Base-by-base conservation (phyloP, 1,284 basidiomycete genomes). In the Boletus nobilissimus region DNA sequence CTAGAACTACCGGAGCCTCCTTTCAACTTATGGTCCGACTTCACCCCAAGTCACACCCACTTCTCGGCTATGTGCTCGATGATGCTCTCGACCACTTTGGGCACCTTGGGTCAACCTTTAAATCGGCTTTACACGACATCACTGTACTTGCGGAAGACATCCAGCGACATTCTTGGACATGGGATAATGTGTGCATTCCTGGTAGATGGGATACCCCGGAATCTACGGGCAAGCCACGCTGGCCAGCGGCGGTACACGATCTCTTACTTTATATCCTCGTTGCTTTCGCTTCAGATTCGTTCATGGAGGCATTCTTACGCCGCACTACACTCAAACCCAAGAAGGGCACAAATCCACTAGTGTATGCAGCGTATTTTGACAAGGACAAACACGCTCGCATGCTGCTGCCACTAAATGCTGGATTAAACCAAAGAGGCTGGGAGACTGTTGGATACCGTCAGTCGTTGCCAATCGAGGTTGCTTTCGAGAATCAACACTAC, bases 51-150 rank as follows among this genome's bases (percentile, higher is more conserved):
- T 57, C 69, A 48, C 24, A 29, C 5, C 60, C 43, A 74, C 73
- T 74, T 14, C 48, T 51, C 3, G 46, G 34, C 24, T 73, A 70
- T 24, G 64, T 32, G 64, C 71, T 72, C 4, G 46, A 74, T 51
- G 70, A 74, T 73, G 60, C 70, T 32, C 32, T 74, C 18, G 70
- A 51, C 48, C 73, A 74, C 40, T 73, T 74, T 54, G 22, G 36
- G 34, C 24, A 63, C n/a, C 43, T 74, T 62, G 73, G 57, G 38
- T 39, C 70, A 39, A 38, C 22, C 19, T 34, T 74, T 5, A 9
- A 39, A 40, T 40, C n/a, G 5, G 43, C 60, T 34, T 29, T 74
- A n/a, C 11, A 18, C 14, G 73, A 74, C 43, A 8, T 74, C 18
- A 29, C 22, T 6, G 22, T 63, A 40, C 73, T 74, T 34, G 73